phyloP scores from a whole-genome alignment of 148 eudicot species.

The Persicaria tinctoria region DNA sequence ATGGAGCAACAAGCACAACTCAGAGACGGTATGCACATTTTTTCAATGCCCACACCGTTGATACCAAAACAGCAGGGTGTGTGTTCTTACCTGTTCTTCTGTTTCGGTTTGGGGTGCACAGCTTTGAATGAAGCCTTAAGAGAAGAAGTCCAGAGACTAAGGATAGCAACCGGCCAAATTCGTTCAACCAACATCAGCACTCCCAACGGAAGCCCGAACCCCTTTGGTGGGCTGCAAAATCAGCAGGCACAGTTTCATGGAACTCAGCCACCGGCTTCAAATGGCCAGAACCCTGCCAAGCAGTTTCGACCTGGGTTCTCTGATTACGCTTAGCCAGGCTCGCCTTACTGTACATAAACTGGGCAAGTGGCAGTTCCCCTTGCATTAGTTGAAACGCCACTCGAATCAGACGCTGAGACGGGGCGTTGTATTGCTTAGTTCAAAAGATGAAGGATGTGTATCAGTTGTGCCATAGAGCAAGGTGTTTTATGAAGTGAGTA shows the following conservation, averaged over 20 bases:
- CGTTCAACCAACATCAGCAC: neutral
- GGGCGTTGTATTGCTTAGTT: neutral
- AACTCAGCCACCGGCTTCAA: neutral
- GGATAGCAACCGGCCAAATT: slow-evolving; percentile 64
- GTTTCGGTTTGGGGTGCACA: slow-evolving; percentile 15
- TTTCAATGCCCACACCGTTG: neutral
- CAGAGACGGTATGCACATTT: neutral
- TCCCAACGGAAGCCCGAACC: neutral
- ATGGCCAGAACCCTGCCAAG: slow-evolving; percentile 9
- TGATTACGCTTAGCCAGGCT: slow-evolving; percentile 2
- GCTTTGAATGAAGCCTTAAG: slow-evolving; percentile 82
- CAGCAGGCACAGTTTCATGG: slow-evolving; percentile 14
- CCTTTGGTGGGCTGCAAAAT: neutral
- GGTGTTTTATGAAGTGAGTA: neutral
- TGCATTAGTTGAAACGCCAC: neutral
- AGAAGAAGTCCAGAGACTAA: slow-evolving; percentile 70
- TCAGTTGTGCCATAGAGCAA: too few species aligned
- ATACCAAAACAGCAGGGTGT: neutral
- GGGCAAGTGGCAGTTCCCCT: neutral
- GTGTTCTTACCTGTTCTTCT: neutral
- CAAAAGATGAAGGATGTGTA: neutral
- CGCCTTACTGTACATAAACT: neutral
- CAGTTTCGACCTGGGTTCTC: slow-evolving; percentile 5
- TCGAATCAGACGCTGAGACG: neutral
- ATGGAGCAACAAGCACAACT: slow-evolving; percentile 13